Percentiles rank a stretch among this genome's conserved stretches.
phyloP scores from a whole-genome alignment of 2,329 filamentous ascomycete species.

The Colletotrichum sp. region DNA sequence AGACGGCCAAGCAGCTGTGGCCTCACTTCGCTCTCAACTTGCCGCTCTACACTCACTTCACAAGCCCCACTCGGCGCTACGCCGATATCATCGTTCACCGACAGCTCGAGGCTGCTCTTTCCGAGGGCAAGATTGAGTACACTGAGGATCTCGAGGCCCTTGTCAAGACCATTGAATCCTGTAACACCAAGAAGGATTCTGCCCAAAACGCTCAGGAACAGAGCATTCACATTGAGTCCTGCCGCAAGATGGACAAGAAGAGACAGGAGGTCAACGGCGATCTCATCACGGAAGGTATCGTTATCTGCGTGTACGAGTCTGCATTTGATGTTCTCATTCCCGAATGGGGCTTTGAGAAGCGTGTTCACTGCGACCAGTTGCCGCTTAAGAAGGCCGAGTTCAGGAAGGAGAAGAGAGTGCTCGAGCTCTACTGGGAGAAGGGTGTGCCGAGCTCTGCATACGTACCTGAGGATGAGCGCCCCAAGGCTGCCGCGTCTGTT shows the following conservation, averaged over 20 bases:
- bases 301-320: conserved; percentile 97
- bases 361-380: conserved; percentile 97
- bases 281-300: conserved; percentile 92
- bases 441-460: conserved; percentile 95
- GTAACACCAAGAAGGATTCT: conserved; percentile 99
- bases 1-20: conserved; percentile 77
- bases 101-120: conserved; percentile 87
- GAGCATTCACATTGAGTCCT: conserved; percentile 97
- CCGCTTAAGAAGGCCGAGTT: conserved; percentile 99
- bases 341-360: conserved; percentile 98
- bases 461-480: conserved; percentile 94
- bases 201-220: conserved; percentile 97
- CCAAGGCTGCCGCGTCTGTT: conserved; percentile 78
- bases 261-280: conserved; percentile 87
- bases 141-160: conserved; percentile 87
- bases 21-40: conserved; percentile 93
- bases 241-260: conserved; percentile 93
- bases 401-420: conserved; percentile 90
- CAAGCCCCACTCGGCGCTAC: conserved; percentile 91
- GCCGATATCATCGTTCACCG: conserved; percentile 95
- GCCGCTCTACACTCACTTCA: conserved; percentile 96
- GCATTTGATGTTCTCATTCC: conserved; percentile 98
- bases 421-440: conserved; percentile 99
- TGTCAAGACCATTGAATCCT: conserved; percentile 90
- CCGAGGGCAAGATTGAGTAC: conserved; percentile 82